Conservation (phyloP, 805 yeast species). For the Lipomyces japonicus region DNA sequence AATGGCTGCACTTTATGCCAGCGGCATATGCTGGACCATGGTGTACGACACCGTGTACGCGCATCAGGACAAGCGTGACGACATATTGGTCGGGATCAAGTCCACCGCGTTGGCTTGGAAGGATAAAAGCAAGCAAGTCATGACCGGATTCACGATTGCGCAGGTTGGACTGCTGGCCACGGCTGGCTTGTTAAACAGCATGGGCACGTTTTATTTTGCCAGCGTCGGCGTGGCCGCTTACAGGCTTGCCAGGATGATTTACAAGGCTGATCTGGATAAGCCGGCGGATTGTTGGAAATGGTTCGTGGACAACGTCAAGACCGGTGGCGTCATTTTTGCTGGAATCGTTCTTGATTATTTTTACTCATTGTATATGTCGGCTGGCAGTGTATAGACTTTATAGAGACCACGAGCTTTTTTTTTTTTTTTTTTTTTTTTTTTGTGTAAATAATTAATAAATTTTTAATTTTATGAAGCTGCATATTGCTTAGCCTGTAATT, state of each 20-base stretch:
- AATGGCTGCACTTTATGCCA: conserved; percentile 70
- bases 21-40: conserved; percentile 90
- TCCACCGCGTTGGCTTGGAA: conserved; percentile 98
- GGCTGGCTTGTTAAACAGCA: conserved; percentile 71
- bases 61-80: conserved; percentile 91
- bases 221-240: conserved; percentile 66
- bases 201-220: conserved; percentile 78
- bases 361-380: neutral
- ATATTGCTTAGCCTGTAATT: conserved; percentile 74
- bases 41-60: conserved; percentile 95
- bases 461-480: no score
- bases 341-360: conserved; percentile 41
- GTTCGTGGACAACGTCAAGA: conserved; percentile 70
- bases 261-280: conserved; percentile 68
- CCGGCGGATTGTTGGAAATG: conserved; percentile 80
- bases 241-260: conserved; percentile 65
- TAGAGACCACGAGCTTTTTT: neutral
- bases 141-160: conserved; percentile 57
- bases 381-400: neutral
- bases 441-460: no score
- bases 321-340: conserved; percentile 43
- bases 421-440: no score
- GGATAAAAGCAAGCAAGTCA: conserved; percentile 63
- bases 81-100: conserved; percentile 84
- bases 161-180: conserved; percentile 62